Evolutionary conservation across 192 early-diverging fungal genomes (phyloP).

Genomic region (Spinellus fusiger): DNA sequence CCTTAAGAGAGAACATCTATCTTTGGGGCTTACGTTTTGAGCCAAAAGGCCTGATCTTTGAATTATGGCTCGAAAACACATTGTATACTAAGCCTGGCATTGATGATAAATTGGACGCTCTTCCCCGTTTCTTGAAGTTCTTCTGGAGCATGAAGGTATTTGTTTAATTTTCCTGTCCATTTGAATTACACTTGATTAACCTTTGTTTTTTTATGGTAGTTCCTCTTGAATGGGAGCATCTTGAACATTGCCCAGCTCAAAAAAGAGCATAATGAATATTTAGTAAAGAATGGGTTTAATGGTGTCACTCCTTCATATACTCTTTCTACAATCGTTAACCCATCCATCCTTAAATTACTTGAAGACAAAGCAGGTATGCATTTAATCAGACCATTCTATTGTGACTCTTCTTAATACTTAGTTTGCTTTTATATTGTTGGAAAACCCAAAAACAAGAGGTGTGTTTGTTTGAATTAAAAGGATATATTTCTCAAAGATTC

Average conservation of each 20-base stretch:
- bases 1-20: slow-evolving; percentile 2
- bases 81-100: slow-evolving; percentile 3
- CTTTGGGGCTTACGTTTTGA: slow-evolving; percentile 5
- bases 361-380: slow-evolving; percentile 10
- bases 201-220: slow-evolving; percentile 9
- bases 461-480: too few relatives aligned
- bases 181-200: slow-evolving; percentile 7
- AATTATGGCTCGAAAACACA: slow-evolving; percentile 5
- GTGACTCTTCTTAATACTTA: slow-evolving; percentile 2
- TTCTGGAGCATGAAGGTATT: slow-evolving; percentile 9
- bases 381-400: slow-evolving; percentile 2
- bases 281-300: slow-evolving; percentile 4
- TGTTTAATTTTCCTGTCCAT: slow-evolving; percentile 5
- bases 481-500: too few relatives aligned
- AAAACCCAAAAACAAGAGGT: too few relatives aligned
- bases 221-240: slow-evolving; percentile 5
- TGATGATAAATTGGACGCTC: slow-evolving; percentile 6
- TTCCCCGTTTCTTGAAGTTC: slow-evolving; percentile 9
- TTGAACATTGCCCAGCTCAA: neutral
- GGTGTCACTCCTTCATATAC: slow-evolving; percentile 4
- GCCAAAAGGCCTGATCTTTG: slow-evolving; percentile 6
- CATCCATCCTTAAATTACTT: slow-evolving; percentile 6
- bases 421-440: slow-evolving; percentile 7
- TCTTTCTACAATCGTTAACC: slow-evolving; percentile 7
- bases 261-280: slow-evolving; percentile 5